Percentiles rank a stretch among this genome's conserved stretches.
Evolutionary conservation across 2,329 filamentous ascomycete genomes (phyloP).

Genomic region (Cordyceps javanica): DNA sequence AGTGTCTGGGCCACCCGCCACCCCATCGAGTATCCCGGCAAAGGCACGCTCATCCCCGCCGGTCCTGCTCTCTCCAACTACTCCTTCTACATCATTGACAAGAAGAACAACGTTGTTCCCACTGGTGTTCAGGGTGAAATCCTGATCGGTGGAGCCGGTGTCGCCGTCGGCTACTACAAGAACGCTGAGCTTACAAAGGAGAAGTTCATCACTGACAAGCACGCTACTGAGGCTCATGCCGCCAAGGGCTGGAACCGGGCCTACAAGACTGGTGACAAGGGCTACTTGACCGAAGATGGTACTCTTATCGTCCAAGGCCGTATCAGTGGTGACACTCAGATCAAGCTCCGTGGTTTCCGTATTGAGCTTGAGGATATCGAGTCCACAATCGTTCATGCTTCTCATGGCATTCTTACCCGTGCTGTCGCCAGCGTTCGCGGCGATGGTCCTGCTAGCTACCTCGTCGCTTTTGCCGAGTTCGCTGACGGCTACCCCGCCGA

Average conservation of each 20-base stretch:
- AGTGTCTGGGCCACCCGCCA: slow-evolving; percentile 14
- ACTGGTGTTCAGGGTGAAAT: slow-evolving; percentile 19
- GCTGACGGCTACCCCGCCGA: slow-evolving; percentile 6
- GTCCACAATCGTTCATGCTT: slow-evolving; percentile 17
- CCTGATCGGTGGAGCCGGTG: slow-evolving; percentile 31
- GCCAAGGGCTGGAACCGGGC: slow-evolving; percentile 21
- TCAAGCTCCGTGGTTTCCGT: slow-evolving; percentile 40
- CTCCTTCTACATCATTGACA: slow-evolving; percentile 36
- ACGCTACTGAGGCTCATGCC: slow-evolving; percentile 10
- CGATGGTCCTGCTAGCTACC: slow-evolving; percentile 14
- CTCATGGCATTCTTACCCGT: slow-evolving; percentile 16
- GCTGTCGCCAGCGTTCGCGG: slow-evolving; percentile 21
- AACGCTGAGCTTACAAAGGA: slow-evolving; percentile 15
- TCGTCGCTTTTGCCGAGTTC: slow-evolving; percentile 26
- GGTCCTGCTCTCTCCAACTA: slow-evolving; percentile 24
- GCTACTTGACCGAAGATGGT: slow-evolving; percentile 27
- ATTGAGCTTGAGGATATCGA: slow-evolving; percentile 40
- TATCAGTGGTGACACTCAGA: slow-evolving; percentile 34
- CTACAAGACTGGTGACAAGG: slow-evolving; percentile 37
- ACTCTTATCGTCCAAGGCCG: slow-evolving; percentile 30
- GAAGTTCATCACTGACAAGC: slow-evolving; percentile 16
- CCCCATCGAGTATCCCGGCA: slow-evolving; percentile 10
- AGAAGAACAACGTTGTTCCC: slow-evolving; percentile 16
- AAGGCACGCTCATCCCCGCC: slow-evolving; percentile 18
- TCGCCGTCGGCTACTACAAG: slow-evolving; percentile 35